phyloP scores from a whole-genome alignment of 495 filamentous ascomycete genomes.

The Copromyces sp. region DNA sequence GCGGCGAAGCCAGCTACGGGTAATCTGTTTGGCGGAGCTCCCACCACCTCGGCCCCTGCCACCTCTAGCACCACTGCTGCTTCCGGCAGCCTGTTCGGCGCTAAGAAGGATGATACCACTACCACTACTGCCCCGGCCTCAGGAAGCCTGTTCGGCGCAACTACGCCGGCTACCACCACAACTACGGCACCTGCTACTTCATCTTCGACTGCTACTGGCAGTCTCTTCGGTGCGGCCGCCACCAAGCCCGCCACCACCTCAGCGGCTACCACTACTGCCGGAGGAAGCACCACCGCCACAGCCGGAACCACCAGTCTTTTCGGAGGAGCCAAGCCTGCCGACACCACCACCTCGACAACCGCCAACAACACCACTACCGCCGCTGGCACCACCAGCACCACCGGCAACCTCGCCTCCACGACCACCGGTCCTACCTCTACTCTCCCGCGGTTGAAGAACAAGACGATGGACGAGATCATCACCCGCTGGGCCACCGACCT shows the following conservation, averaged over 20 bases:
- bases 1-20: neutral
- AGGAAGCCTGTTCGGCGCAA: conserved; percentile 1
- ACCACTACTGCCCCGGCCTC: neutral
- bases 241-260: conserved; percentile 7
- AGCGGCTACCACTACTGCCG: neutral
- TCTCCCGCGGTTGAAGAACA: conserved; percentile 86
- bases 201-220: conserved; percentile 1
- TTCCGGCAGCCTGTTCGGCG: conserved; percentile 1
- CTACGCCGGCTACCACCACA: conserved; percentile 9
- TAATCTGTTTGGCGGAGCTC: neutral
- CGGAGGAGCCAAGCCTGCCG: conserved; percentile 15
- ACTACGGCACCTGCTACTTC: conserved; percentile 3
- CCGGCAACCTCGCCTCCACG: conserved; percentile 49
- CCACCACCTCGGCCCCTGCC: neutral
- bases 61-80: neutral
- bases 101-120: neutral
- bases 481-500: conserved; percentile 95
- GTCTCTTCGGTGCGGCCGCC: conserved; percentile 12
- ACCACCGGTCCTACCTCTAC: conserved; percentile 70
- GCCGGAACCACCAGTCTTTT: conserved; percentile 17
- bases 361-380: neutral
- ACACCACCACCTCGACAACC: conserved; percentile 11
- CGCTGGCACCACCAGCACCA: conserved; percentile 14
- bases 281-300: conserved; percentile 1
- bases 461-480: conserved; percentile 99